A percentile compares a stretch with the other conserved stretches of the same genome.
Conservation (phyloP, 2,329 filamentous ascomycete species). For the Incumbomyces lentus region DNA sequence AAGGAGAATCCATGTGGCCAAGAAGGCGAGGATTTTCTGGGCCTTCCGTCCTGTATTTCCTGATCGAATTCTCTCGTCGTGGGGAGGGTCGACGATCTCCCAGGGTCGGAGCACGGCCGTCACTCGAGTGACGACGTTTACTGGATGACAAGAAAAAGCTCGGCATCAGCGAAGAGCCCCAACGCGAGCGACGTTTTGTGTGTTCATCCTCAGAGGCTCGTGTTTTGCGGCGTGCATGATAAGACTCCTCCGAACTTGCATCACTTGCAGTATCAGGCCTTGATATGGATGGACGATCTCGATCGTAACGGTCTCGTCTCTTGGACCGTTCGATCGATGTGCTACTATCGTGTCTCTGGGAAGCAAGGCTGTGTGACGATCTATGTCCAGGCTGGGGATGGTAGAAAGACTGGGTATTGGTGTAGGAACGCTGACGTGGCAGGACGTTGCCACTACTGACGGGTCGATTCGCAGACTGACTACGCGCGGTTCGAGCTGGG, state of each 20-base stretch:
- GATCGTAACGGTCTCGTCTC: slow-evolving; percentile 11
- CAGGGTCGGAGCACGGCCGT: slow-evolving; percentile 8
- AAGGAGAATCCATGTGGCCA: not conserved
- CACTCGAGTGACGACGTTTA: slow-evolving; percentile 19
- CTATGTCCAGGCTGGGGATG: slow-evolving; percentile 1
- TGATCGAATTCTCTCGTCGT: not conserved
- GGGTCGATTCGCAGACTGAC: slow-evolving; percentile 17
- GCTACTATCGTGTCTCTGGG: slow-evolving; percentile 4
- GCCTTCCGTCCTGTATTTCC: slow-evolving; percentile 4
- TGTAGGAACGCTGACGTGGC: slow-evolving; percentile 15
- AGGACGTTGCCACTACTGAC: slow-evolving; percentile 3
- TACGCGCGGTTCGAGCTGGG: slow-evolving; percentile 13
- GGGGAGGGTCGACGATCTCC: not conserved
- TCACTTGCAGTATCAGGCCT: slow-evolving; percentile 16
- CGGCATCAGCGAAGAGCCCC: slow-evolving; percentile 14
- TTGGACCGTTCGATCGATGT: slow-evolving; percentile 6
- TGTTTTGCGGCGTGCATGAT: slow-evolving; percentile 14
- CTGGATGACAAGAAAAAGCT: slow-evolving; percentile 16
- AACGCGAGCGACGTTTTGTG: slow-evolving; percentile 10
- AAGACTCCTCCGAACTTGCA: slow-evolving; percentile 25
- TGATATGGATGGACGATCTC: slow-evolving; percentile 13
- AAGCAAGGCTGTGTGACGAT: slow-evolving; percentile 7
- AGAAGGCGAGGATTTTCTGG: not conserved
- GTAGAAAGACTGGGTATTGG: slow-evolving; percentile 7
- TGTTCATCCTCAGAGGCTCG: slow-evolving; percentile 14